Base-by-base conservation (phyloP, 2,329 filamentous ascomycete genomes). In the Epichloe sibirici region DNA sequence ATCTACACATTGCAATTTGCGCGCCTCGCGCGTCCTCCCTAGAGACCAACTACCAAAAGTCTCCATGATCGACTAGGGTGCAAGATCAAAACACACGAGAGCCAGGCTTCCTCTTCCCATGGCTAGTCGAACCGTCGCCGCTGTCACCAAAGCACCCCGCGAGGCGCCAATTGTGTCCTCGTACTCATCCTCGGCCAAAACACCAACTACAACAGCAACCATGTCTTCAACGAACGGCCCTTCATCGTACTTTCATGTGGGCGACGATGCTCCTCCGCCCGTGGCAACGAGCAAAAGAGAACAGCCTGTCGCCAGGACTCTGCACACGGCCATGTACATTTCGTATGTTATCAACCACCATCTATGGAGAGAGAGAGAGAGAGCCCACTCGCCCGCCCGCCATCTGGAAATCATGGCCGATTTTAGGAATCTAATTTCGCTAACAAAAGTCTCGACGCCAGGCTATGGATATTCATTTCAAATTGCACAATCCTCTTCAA, bases 401-500 rank as follows among this genome's bases (percentile, higher is more conserved):
- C 28, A 2, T 43, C 28, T 13, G 1, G 42, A 21, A 31, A 31
- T 11, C 39, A 44, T 25, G 8, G 11, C 42, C 42, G n/a, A 12
- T 25, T 44, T 44, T 21, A 21, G 17, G 13, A 44, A 43, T 40
- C 17, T 21, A 21, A 21, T 31, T 15, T 38, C 15, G 37, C 15
- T 48, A 34, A 52, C 45, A 5, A 11, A 17, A 15, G 15, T 35
- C 37, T 5, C 48, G 12, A 13, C 21, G 21, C 7, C 40, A 78
- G 76, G 51, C 78, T 81, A 63, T 95, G 89, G 88, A 94, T 95
- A 59, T 76, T 88, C 59, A 80, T 93, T 65, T 93, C 87, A 62
- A 91, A 88, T 58, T 76, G 81, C 62, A 89, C 90, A 56, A 94
- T 95, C 64, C 73, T 95, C 56, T 94, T 94, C 77, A 95, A 95